These are phyloP conservation scores for Vararia minispora DNA, from an alignment of 768 basidiomycete genomes.

Conservation along the genomic window DNA sequence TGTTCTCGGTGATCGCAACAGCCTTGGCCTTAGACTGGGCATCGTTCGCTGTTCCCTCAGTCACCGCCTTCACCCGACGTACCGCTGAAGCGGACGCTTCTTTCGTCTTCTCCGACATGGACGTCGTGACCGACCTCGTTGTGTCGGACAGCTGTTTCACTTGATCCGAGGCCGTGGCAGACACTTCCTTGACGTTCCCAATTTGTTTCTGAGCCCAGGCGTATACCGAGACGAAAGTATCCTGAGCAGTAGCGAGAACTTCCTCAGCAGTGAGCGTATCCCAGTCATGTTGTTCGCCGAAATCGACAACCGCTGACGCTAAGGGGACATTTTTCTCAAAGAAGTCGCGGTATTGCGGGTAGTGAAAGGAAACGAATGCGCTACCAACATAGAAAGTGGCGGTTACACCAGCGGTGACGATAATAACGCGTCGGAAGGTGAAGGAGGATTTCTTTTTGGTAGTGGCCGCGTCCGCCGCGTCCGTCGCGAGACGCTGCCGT, in stretches of 20 bases:
- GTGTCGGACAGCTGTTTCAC: slow-evolving; percentile 1
- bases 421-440: slow-evolving; percentile 47
- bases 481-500: slow-evolving; percentile 55
- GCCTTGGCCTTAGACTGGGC: slow-evolving; percentile 38
- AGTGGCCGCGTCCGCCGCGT: slow-evolving; percentile 26
- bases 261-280: slow-evolving; percentile 59
- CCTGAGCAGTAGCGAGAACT: slow-evolving; percentile 41
- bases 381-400: slow-evolving; percentile 79
- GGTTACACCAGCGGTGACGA: slow-evolving; percentile 55
- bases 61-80: slow-evolving; percentile 32
- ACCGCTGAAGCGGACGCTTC: slow-evolving; percentile 30
- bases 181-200: slow-evolving; percentile 22
- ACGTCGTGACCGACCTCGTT: slow-evolving; percentile 3
- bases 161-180: slow-evolving; percentile 1
- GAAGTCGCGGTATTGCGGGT: slow-evolving; percentile 73
- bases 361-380: slow-evolving; percentile 66
- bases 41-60: slow-evolving; percentile 21
- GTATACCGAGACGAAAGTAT: slow-evolving; percentile 36
- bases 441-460: slow-evolving; percentile 41
- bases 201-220: slow-evolving; percentile 40
- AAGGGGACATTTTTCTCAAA: slow-evolving; percentile 76
- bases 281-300: slow-evolving; percentile 71
- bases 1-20: slow-evolving; percentile 54
- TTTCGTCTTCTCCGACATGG: slow-evolving; percentile 18
- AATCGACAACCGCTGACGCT: slow-evolving; percentile 67